phyloP scores from a whole-genome alignment of 2,329 filamentous ascomycete genomes.

The Aureobasidium melanogenum region DNA sequence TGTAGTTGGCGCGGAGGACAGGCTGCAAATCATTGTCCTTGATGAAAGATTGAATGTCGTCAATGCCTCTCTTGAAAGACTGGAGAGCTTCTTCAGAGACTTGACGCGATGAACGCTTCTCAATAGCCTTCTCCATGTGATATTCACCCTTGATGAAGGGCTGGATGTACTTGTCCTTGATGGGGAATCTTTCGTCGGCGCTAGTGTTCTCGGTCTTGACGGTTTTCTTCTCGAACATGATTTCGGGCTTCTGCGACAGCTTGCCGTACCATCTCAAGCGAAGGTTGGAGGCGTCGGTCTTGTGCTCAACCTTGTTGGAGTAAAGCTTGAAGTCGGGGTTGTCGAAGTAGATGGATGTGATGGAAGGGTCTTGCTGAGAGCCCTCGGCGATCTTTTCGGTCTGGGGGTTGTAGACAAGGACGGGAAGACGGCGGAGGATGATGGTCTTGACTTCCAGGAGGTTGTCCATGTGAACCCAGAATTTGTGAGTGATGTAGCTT shows the following conservation, averaged over 20 bases:
- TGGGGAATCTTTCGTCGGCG: constrained; percentile 68
- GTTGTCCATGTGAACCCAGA: constrained; percentile 96
- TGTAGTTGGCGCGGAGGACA: constrained; percentile 84
- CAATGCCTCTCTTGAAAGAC: constrained; percentile 61
- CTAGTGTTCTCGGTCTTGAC: constrained; percentile 68
- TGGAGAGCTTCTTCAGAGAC: constrained; percentile 58
- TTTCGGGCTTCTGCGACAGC: constrained; percentile 65
- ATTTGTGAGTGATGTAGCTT: constrained; percentile 79
- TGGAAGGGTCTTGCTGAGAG: constrained; percentile 69
- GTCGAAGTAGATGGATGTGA: constrained; percentile 96
- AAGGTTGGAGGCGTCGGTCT: constrained; percentile 69
- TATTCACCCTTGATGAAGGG: constrained; percentile 80
- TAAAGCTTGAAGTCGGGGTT: constrained; percentile 80
- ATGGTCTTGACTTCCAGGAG: constrained; percentile 94
- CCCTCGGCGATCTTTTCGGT: constrained; percentile 73
- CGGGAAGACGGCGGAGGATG: constrained; percentile 80
- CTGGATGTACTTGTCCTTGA: constrained; percentile 92
- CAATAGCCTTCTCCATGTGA: constrained; percentile 80
- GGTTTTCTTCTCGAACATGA: constrained; percentile 83
- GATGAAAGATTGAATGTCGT: constrained; percentile 73
- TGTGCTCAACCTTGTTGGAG: constrained; percentile 69
- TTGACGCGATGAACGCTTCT: constrained; percentile 72
- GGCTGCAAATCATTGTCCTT: constrained; percentile 70
- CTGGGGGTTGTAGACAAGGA: constrained; percentile 87
- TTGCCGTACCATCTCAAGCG: constrained; percentile 89